Evolutionary conservation across 345 rosid genomes (phyloP), one percentile per base, ranked within the genome.

Genomic region (Lepidium sativum): DNA sequence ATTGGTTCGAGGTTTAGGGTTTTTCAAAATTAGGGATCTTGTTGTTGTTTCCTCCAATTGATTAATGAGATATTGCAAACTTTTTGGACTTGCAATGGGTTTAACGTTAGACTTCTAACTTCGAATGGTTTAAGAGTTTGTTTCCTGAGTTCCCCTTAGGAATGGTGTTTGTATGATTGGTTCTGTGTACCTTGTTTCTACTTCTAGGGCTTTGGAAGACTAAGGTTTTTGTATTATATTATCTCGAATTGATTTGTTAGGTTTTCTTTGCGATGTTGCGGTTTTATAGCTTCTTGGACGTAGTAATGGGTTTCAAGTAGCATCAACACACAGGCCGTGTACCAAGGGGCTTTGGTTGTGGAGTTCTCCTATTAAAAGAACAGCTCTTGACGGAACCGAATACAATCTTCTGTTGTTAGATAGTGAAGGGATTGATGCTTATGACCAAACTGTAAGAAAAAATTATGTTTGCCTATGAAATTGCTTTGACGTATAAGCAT

Each of bases 341-440:
- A 95, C 99, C 0, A 95, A 95, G 68, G 99, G 99, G 48, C 98
- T 95, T 54, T 95, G 98, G 98, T 68, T 95, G 78, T 95, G 97
- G 99, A 95, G 97, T 75, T 80, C 99, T 56, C 96, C 97, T 5
- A 69, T 95, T 37, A 91, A 85, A 82, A 78, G 88, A 79, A 88
- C 83, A 65, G 84, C 95, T 67, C 92, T 95, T 54, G 99, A 95
- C 70, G 97, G 99, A 65, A 84, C 88, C 11, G 88, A 91, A 70
- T 95, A 91, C 69, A 95, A 86, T 71, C 96, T 95, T 6, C 67
- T 95, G 69, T 80, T 95, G 13, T 79, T 95, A 58, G 99, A 95
- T 74, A 83, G 87, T 54, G 99, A 95, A 88, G 99, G 99, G 43
- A 91, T 95, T 63, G 96, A 91, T 80, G 95, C 99, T 41, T 91